Evolutionary conservation across 345 rosid species (phyloP).

Genomic region (Sonneratia alba): DNA sequence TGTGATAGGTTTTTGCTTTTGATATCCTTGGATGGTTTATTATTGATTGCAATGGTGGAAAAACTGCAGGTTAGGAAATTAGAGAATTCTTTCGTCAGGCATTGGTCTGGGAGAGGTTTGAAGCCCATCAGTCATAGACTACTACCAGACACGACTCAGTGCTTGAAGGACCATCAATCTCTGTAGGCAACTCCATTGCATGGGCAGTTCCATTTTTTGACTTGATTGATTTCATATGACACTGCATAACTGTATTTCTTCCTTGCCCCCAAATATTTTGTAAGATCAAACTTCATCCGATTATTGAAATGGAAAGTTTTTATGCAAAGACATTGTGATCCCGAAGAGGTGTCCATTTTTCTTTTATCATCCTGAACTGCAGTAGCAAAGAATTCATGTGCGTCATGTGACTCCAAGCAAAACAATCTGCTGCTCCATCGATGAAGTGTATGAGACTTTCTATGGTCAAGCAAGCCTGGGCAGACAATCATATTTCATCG

Average conservation of each 20-base stretch:
- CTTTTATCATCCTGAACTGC: neutral
- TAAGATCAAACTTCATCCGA: neutral
- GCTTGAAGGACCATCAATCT: constrained; percentile 48
- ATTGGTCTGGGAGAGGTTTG: constrained; percentile 59
- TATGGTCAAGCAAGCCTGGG: too few species aligned
- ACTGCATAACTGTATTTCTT: constrained; percentile 2
- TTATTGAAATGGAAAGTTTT: neutral
- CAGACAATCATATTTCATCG: too few species aligned
- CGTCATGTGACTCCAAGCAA: too few species aligned
- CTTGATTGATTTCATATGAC: neutral
- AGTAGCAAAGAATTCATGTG: neutral
- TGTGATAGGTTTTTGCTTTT: neutral
- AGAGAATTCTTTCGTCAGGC: constrained; percentile 44
- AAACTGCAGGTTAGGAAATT: constrained; percentile 73
- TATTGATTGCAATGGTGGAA: neutral
- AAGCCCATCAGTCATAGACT: constrained; percentile 54
- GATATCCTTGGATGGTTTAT: neutral
- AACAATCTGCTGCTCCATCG: neutral
- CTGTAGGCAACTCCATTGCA: neutral
- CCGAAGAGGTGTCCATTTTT: neutral
- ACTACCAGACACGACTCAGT: constrained; percentile 44
- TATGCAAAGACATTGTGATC: neutral
- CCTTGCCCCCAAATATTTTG: constrained; percentile 11
- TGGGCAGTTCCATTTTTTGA: neutral
- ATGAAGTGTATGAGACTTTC: neutral